These are phyloP conservation scores for Calonectria hongkongensis DNA, from an alignment of 2,329 filamentous ascomycete species.

Conservation along the genomic window DNA sequence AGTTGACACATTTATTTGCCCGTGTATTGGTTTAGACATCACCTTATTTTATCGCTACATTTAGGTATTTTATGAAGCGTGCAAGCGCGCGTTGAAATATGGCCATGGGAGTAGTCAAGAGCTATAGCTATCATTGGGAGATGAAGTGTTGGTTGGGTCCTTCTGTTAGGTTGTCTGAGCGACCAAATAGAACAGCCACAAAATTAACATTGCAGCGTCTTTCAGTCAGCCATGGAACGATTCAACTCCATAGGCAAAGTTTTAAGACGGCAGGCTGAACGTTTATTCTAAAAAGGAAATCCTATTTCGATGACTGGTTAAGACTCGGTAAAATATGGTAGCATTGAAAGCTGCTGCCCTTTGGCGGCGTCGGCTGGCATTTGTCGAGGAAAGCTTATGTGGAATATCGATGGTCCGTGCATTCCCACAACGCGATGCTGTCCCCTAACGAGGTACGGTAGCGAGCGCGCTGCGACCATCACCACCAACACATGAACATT, in stretches of 20 bases:
- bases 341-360: constrained; percentile 21
- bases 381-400: constrained; percentile 31
- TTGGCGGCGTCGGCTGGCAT: constrained; percentile 19
- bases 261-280: background rate
- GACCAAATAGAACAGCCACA: background rate
- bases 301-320: constrained; percentile 14
- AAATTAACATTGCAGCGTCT: too few species aligned
- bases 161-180: background rate
- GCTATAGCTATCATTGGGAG: background rate
- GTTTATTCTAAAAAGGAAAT: background rate
- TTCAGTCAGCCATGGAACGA: background rate
- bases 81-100: background rate
- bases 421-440: constrained; percentile 34
- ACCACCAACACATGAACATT: constrained; percentile 18
- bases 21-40: too few species aligned
- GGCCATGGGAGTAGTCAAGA: background rate
- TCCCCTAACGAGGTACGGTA: constrained; percentile 37
- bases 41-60: background rate
- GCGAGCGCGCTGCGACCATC: constrained; percentile 25
- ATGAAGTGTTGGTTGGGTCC: background rate
- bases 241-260: background rate
- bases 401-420: constrained; percentile 42
- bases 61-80: background rate
- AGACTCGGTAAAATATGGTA: constrained; percentile 33
- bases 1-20: too few species aligned